A percentile compares a stretch with the other conserved stretches of the same genome.
Evolutionary conservation across 2,329 filamentous ascomycete genomes (phyloP).

Genomic region (Trichoderma polysporum): DNA sequence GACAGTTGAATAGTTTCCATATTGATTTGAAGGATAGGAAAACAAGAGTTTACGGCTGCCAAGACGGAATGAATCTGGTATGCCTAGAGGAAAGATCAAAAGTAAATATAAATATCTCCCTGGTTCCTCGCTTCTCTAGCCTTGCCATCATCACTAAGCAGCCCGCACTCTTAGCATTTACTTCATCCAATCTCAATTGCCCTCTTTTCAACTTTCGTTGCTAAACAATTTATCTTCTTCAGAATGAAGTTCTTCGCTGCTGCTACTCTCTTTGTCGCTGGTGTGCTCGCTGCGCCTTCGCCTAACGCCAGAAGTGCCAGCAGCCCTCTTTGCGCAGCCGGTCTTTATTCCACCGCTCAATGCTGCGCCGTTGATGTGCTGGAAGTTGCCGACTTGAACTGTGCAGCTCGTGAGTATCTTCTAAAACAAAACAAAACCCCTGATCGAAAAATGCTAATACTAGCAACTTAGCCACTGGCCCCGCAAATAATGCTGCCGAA

Average conservation of each 20-base stretch:
- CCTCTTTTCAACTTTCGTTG: neutral
- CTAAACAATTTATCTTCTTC: neutral
- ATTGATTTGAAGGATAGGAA: neutral
- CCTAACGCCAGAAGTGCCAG: neutral
- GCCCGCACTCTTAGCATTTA: neutral
- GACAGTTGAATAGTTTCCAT: neutral
- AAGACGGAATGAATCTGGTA: neutral
- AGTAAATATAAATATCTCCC: slow-evolving; percentile 17
- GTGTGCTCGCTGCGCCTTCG: slow-evolving; percentile 24
- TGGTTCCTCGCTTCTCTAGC: neutral
- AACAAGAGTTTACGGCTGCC: neutral
- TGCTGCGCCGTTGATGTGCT: slow-evolving; percentile 52
- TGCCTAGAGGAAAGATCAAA: neutral
- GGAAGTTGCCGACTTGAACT: slow-evolving; percentile 48
- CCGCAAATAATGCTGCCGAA: neutral
- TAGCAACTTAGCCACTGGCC: neutral
- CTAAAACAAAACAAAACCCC: too few species aligned
- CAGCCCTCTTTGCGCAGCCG: slow-evolving; percentile 22
- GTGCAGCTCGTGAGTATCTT: slow-evolving; percentile 28
- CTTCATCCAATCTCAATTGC: neutral
- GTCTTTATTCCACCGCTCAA: slow-evolving; percentile 33
- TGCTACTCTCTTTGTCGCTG: slow-evolving; percentile 22
- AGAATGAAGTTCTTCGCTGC: slow-evolving; percentile 25
- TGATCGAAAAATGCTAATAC: neutral
- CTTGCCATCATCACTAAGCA: slow-evolving; percentile 6